phyloP scores from a whole-genome alignment of 495 filamentous ascomycete genomes.

The Xanthoparmelia taractica region DNA sequence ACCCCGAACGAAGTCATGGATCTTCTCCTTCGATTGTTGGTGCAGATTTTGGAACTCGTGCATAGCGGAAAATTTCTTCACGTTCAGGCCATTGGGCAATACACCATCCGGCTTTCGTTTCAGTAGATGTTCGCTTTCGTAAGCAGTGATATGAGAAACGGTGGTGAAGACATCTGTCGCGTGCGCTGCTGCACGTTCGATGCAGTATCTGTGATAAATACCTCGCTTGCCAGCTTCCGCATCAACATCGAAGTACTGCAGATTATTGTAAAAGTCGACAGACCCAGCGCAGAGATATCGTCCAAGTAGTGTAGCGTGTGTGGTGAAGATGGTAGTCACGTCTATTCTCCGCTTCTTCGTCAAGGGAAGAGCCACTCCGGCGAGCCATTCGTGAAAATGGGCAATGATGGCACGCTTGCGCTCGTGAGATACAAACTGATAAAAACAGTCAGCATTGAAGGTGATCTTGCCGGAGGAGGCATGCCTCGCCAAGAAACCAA shows the following conservation, averaged over 20 bases:
- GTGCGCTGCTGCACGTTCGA: constrained; percentile 88
- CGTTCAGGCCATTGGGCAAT: constrained; percentile 91
- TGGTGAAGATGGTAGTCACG: constrained; percentile 97
- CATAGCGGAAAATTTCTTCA: constrained; percentile 97
- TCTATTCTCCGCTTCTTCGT: constrained; percentile 91
- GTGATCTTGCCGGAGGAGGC: constrained; percentile 20
- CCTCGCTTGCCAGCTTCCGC: constrained; percentile 94
- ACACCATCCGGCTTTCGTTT: constrained; percentile 98
- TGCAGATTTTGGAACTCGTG: constrained; percentile 99
- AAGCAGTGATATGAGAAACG: constrained; percentile 96
- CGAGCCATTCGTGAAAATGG: constrained; percentile 98
- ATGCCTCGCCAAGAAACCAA: constrained; percentile 95
- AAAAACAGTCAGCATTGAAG: constrained; percentile 4
- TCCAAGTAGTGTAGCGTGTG: constrained; percentile 88
- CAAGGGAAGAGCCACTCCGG: constrained; percentile 90
- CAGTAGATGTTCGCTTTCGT: constrained; percentile 92
- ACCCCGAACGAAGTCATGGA: constrained; percentile 94
- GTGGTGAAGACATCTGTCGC: constrained; percentile 95
- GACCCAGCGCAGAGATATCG: constrained; percentile 95
- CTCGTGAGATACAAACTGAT: constrained; percentile 86
- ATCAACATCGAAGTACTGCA: constrained; percentile 95
- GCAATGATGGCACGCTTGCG: constrained; percentile 83
- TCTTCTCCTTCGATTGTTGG: constrained; percentile 91
- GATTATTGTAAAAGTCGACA: constrained; percentile 98
- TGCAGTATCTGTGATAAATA: constrained; percentile 98